Conservation (phyloP, 495 filamentous ascomycete genomes). For the Aspergillus sclerotiicarbonarius region DNA sequence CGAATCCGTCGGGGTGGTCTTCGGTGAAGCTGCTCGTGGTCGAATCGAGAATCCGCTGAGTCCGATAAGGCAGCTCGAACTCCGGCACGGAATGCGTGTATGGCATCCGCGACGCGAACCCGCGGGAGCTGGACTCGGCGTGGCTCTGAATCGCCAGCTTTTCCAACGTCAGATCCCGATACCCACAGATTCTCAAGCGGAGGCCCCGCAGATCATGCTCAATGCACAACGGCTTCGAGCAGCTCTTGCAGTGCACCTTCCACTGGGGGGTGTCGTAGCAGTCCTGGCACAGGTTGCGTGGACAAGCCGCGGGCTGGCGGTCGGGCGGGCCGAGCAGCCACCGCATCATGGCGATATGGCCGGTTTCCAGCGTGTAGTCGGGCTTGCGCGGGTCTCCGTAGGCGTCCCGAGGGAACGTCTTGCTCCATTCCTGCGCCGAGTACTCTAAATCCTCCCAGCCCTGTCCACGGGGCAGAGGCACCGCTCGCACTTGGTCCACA, state of each 20-base stretch:
- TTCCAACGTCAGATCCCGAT: conserved; percentile 54
- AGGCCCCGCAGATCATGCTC: conserved; percentile 62
- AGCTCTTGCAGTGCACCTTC: conserved; percentile 58
- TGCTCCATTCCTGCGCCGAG: conserved; percentile 44
- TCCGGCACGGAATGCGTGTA: conserved; percentile 16
- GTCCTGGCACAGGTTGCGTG: conserved; percentile 58
- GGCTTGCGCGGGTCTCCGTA: conserved; percentile 43
- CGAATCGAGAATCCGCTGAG: conserved; percentile 33
- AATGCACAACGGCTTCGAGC: conserved; percentile 57
- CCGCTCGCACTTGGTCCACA: conserved; percentile 56
- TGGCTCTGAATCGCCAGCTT: conserved; percentile 41
- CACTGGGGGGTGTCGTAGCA: conserved; percentile 58
- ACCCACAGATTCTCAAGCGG: conserved; percentile 59
- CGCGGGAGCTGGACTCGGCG: conserved; percentile 13
- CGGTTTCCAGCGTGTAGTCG: conserved; percentile 41
- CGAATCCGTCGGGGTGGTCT: conserved; percentile 28
- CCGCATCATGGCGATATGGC: conserved; percentile 52
- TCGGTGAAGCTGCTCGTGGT: conserved; percentile 44
- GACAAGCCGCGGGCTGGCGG: conserved; percentile 49
- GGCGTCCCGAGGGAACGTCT: conserved; percentile 43
- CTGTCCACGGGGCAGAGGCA: conserved; percentile 52
- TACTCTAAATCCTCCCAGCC: conserved; percentile 58
- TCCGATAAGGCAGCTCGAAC: conserved; percentile 35
- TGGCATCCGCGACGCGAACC: conserved; percentile 10
- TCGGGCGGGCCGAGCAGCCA: conserved; percentile 48